Evolutionary conservation across 176 grass and related monocot species (phyloP).

Genomic region (Musa beccarii): DNA sequence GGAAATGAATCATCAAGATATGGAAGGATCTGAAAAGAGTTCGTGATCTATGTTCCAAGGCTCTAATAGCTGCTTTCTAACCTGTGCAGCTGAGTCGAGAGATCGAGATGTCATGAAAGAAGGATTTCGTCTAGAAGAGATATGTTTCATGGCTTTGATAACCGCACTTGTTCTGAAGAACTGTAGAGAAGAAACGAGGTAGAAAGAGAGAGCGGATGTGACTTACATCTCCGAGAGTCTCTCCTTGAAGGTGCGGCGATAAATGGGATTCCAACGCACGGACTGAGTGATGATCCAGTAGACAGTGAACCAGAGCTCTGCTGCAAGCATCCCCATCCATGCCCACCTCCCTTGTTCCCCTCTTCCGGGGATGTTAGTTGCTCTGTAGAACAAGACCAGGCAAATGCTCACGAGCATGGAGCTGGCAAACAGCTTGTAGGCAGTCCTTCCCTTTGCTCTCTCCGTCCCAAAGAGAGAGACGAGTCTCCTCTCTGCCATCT

Average conservation of each 20-base stretch:
- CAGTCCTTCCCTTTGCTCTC: conserved; percentile 26
- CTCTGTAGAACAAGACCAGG: conserved; percentile 57
- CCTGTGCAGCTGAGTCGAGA: no score
- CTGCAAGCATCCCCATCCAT: conserved; percentile 49
- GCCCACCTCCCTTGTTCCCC: conserved; percentile 41
- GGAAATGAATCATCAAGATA: no score
- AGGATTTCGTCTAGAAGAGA: no score
- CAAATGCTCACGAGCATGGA: conserved; percentile 40
- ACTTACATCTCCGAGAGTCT: conserved; percentile 39
- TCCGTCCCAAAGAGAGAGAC: conserved; percentile 39
- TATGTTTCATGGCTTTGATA: no score
- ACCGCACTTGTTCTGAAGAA: no score
- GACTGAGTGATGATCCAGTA: conserved; percentile 73
- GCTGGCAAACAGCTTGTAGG: conserved; percentile 42
- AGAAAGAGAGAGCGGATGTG: no score
- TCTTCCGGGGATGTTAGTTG: conserved; percentile 35
- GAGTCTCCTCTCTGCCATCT: conserved; percentile 26
- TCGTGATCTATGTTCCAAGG: no score
- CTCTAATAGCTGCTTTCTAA: no score
- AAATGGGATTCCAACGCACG: conserved; percentile 48
- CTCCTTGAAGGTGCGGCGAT: conserved; percentile 48
- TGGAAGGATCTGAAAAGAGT: no score
- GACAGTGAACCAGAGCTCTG: conserved; percentile 70
- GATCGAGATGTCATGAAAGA: no score
- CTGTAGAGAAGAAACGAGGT: no score